Conservation (phyloP, 345 rosid genomes). For the Alliaria petiolata region DNA sequence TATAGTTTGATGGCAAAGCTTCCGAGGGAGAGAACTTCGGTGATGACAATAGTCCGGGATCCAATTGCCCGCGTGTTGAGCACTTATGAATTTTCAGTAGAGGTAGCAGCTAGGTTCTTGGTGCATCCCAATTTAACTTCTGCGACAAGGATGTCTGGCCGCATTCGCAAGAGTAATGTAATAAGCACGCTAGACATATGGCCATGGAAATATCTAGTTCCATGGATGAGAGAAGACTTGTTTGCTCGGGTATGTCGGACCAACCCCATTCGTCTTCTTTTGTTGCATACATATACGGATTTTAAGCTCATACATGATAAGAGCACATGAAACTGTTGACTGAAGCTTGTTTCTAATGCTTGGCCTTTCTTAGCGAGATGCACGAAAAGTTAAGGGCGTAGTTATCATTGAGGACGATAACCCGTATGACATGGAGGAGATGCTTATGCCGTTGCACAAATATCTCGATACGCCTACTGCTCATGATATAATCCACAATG, state of each 20-base stretch:
- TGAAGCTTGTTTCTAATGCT: slow-evolving; percentile 18
- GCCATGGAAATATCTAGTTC: slow-evolving; percentile 98
- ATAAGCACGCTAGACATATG: slow-evolving; percentile 95
- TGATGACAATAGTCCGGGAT: slow-evolving; percentile 85
- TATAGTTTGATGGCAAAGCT: slow-evolving; percentile 89
- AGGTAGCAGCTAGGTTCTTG: slow-evolving; percentile 95
- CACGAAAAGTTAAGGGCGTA: slow-evolving; percentile 45
- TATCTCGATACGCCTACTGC: slow-evolving; percentile 69
- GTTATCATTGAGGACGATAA: slow-evolving; percentile 39
- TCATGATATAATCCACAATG: slow-evolving; percentile 84
- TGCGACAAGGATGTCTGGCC: slow-evolving; percentile 61
- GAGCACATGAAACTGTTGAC: background rate
- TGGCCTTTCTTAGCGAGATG: slow-evolving; percentile 59
- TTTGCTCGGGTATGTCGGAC: slow-evolving; percentile 68
- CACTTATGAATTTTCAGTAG: slow-evolving; percentile 88
- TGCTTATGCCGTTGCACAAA: slow-evolving; percentile 77
- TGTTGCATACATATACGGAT: background rate
- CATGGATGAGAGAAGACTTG: slow-evolving; percentile 98
- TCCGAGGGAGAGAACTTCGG: slow-evolving; percentile 77
- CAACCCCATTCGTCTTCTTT: background rate
- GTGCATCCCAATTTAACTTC: slow-evolving; percentile 92
- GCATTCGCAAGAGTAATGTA: slow-evolving; percentile 56
- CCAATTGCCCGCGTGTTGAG: slow-evolving; percentile 89
- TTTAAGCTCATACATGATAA: background rate
- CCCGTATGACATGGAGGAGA: slow-evolving; percentile 75